phyloP scores from a whole-genome alignment of 768 basidiomycete genomes.

The Symmetrospora coprosmae region DNA sequence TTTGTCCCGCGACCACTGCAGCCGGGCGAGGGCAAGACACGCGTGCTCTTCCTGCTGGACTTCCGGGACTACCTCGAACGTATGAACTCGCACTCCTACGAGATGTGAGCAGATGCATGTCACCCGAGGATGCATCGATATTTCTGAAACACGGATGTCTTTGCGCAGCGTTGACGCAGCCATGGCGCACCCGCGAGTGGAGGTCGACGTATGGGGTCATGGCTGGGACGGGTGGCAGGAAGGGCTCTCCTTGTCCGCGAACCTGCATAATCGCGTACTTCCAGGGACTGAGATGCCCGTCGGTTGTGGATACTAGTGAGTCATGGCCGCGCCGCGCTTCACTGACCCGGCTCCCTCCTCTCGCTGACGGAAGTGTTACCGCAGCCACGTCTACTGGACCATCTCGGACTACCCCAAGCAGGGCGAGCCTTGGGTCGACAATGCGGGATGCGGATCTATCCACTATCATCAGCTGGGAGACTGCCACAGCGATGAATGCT shows the following conservation, averaged over 20 bases:
- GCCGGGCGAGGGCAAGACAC: not conserved
- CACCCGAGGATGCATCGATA: too few species aligned
- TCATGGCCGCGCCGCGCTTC: not conserved
- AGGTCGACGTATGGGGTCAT: constrained; percentile 7
- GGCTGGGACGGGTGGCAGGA: constrained; percentile 14
- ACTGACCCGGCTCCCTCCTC: not conserved
- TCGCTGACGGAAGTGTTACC: too few species aligned
- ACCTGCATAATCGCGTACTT: not conserved
- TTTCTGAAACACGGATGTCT: not conserved
- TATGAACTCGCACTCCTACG: constrained; percentile 15
- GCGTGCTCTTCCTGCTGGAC: constrained; percentile 9
- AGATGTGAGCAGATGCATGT: too few species aligned
- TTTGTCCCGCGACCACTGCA: not conserved
- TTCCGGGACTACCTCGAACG: constrained; percentile 7
- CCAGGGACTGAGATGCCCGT: not conserved
- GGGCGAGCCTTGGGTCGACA: not conserved
- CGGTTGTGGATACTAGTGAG: constrained; percentile 16
- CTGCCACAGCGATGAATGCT: constrained; percentile 19
- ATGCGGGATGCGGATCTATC: constrained; percentile 2
- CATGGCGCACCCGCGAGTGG: not conserved
- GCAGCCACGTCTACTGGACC: constrained; percentile 15
- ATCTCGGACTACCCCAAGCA: constrained; percentile 3
- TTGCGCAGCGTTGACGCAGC: constrained; percentile 11
- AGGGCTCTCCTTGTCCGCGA: not conserved
- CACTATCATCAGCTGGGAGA: constrained; percentile 16